phyloP scores from a whole-genome alignment of 176 grass and related monocot genomes.

The Areca catechu region DNA sequence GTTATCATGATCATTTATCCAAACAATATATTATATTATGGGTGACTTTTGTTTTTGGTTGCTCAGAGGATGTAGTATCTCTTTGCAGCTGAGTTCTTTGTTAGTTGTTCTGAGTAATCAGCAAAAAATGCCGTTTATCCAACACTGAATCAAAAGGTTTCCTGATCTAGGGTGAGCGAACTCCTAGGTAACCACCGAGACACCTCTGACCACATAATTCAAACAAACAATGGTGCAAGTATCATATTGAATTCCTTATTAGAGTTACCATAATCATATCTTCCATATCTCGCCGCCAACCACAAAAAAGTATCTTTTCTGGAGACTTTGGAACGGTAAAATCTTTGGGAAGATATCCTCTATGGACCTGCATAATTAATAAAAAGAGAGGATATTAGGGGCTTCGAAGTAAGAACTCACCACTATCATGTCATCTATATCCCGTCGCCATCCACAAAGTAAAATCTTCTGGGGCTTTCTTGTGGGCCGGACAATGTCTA shows the following conservation, averaged over 20 bases:
- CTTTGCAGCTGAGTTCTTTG: no score
- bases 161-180: no score
- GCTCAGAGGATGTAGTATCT: no score
- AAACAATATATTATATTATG: no score
- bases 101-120: no score
- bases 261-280: slow-evolving; percentile 94
- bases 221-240: not conserved
- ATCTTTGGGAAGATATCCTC: slow-evolving; percentile 71
- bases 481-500: slow-evolving; percentile 57
- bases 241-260: slow-evolving; percentile 32
- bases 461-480: slow-evolving; percentile 79
- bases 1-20: no score
- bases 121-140: no score
- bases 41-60: no score
- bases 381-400: slow-evolving; percentile 53
- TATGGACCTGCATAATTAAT: slow-evolving; percentile 53
- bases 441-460: slow-evolving; percentile 78
- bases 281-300: slow-evolving; percentile 83
- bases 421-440: slow-evolving; percentile 90
- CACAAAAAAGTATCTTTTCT: slow-evolving; percentile 89
- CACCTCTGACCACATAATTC: not conserved
- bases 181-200: no score
- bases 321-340: slow-evolving; percentile 73
- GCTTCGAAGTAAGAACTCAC: slow-evolving; percentile 56
- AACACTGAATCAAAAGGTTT: no score